phyloP scores from a whole-genome alignment of 108 stramenopile species.

The Nitzschia sp. region DNA sequence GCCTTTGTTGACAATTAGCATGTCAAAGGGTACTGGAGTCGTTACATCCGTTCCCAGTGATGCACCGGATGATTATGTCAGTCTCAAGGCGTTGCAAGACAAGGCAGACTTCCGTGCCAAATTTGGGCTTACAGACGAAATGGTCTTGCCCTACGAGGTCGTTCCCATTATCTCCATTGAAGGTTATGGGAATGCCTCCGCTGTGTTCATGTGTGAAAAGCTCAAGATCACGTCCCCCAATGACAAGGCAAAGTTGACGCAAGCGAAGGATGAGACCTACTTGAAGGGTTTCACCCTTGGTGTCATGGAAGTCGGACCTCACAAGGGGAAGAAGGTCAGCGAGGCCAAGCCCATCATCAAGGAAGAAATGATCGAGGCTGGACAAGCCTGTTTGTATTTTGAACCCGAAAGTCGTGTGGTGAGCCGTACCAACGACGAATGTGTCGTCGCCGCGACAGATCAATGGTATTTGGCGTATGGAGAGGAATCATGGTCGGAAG shows the following conservation, averaged over 20 bases:
- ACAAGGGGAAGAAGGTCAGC: constrained; percentile 92
- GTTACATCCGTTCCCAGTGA: constrained; percentile 99
- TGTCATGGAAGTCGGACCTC: constrained; percentile 90
- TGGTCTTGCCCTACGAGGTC: constrained; percentile 91
- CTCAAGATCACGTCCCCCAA: constrained; percentile 92
- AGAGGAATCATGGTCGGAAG: constrained; percentile 86
- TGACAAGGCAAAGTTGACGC: constrained; percentile 92
- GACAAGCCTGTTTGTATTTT: constrained; percentile 91
- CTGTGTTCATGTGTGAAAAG: constrained; percentile 93
- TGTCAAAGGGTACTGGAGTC: constrained; percentile 98
- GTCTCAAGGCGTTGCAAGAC: constrained; percentile 91
- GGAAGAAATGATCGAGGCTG: constrained; percentile 91
- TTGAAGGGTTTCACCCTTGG: constrained; percentile 97
- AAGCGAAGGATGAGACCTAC: constrained; percentile 96
- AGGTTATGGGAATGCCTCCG: constrained; percentile 92
- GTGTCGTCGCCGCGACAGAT: constrained; percentile 97
- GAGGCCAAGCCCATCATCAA: constrained; percentile 94
- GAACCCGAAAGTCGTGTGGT: constrained; percentile 95
- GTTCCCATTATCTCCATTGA: constrained; percentile 98
- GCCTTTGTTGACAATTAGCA: constrained; percentile 95
- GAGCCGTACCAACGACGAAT: constrained; percentile 96
- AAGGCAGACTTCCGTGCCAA: constrained; percentile 96
- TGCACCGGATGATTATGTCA: constrained; percentile 97
- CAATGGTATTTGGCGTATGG: constrained; percentile 99
- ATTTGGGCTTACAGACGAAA: constrained; percentile 91